Percentiles rank a stretch among this genome's conserved stretches.
phyloP scores from a whole-genome alignment of 257 asterid species.

The Solanum medicagineum region DNA sequence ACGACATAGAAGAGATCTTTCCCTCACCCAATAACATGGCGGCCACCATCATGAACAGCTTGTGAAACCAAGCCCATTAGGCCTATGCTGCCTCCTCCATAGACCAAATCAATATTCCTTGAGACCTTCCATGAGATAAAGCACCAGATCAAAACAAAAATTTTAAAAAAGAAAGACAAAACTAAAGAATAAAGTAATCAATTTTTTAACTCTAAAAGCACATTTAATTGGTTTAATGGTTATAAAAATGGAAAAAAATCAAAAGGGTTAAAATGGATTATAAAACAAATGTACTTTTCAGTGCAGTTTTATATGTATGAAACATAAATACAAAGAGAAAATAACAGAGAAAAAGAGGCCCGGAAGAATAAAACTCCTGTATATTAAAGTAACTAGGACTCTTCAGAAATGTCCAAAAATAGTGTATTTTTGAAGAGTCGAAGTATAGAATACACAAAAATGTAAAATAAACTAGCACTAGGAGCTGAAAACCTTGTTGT shows the following conservation, averaged over 20 bases:
- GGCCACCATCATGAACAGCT: slow-evolving; percentile 92
- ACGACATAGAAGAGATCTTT: slow-evolving; percentile 2
- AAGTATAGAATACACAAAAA: slow-evolving; percentile 7
- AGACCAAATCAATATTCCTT: slow-evolving; percentile 85
- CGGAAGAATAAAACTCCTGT: slow-evolving; percentile 18
- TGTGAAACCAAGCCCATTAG: slow-evolving; percentile 92
- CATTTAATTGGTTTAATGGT: neutral
- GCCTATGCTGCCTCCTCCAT: slow-evolving; percentile 99
- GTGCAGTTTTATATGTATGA: neutral
- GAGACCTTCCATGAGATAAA: slow-evolving; percentile 37
- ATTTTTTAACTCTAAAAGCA: neutral
- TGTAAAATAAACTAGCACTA: neutral
- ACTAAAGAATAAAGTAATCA: neutral
- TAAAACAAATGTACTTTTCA: neutral
- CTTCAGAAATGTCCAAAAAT: too few relatives aligned
- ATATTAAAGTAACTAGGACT: slow-evolving; percentile 28
- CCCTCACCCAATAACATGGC: slow-evolving; percentile 80
- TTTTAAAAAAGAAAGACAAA: neutral
- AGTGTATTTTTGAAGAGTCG: too few relatives aligned
- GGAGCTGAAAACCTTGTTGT: neutral
- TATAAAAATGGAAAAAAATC: neutral
- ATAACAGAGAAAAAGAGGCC: neutral
- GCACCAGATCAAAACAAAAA: neutral
- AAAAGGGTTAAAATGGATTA: neutral
- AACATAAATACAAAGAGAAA: neutral